Conservation (phyloP, 306 rosid genomes). For the Calophaca sinica region DNA sequence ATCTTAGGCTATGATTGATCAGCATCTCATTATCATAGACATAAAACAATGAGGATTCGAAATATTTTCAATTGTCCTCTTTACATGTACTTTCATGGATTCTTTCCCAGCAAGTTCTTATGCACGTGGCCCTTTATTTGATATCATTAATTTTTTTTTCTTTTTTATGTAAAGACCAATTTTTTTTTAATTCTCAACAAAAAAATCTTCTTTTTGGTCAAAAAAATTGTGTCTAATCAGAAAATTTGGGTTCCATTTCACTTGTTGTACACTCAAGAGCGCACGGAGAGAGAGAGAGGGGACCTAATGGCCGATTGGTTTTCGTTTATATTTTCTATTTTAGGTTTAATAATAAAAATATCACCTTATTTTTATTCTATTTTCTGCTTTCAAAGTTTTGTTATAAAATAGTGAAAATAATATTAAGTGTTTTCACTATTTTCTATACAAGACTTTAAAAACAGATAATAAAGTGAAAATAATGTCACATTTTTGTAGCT, state of each 20-base stretch:
- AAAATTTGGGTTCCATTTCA: background rate
- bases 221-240: background rate
- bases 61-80: constrained; percentile 37
- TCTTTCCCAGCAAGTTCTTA: constrained; percentile 39
- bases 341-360: too few relatives aligned
- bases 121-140: constrained; percentile 39
- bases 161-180: background rate
- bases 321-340: too few relatives aligned
- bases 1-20: constrained; percentile 36
- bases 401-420: too few relatives aligned
- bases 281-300: too few relatives aligned
- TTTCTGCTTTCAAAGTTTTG: too few relatives aligned
- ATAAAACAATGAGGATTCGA: constrained; percentile 38
- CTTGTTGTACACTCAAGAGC: background rate
- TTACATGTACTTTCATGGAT: constrained; percentile 27
- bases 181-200: background rate
- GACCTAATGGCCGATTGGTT: too few relatives aligned
- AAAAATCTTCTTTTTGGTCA: too few relatives aligned
- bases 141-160: constrained; percentile 12
- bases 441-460: too few relatives aligned
- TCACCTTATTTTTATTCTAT: too few relatives aligned
- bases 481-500: too few relatives aligned
- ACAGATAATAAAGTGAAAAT: too few relatives aligned
- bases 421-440: too few relatives aligned
- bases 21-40: constrained; percentile 39